phyloP scores from a whole-genome alignment of 441 rosid genomes.

The Populus hybrid region DNA sequence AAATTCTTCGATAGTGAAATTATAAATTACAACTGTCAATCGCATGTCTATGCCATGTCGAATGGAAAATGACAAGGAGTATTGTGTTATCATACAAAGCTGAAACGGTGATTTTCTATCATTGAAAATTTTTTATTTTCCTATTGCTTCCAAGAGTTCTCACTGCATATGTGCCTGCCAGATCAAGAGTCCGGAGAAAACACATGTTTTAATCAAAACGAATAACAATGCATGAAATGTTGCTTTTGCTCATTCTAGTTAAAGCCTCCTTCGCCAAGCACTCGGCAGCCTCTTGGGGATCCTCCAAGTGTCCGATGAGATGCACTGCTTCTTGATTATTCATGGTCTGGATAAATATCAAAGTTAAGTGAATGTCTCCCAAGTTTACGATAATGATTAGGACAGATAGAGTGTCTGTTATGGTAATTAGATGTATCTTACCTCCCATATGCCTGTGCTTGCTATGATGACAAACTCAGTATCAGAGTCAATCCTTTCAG shows the following conservation, averaged over 20 bases:
- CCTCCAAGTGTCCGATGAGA: constrained; percentile 58
- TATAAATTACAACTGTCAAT: background rate
- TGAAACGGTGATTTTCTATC: background rate
- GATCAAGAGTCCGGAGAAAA: background rate
- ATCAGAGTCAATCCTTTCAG: constrained; percentile 41
- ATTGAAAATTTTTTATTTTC: background rate
- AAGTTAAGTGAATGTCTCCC: background rate
- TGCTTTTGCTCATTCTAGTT: constrained; percentile 59
- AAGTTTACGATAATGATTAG: background rate
- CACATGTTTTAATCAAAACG: constrained; percentile 39
- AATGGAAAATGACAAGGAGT: background rate
- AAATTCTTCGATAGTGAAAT: background rate
- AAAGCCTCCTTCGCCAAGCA: constrained; percentile 70
- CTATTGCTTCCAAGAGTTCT: background rate
- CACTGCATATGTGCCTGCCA: background rate
- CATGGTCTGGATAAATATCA: constrained; percentile 49
- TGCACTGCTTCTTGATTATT: constrained; percentile 74
- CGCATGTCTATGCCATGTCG: background rate
- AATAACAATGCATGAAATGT: constrained; percentile 64
- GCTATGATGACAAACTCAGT: constrained; percentile 72
- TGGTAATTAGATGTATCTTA: constrained; percentile 2
- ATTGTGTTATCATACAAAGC: background rate
- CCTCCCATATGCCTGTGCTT: constrained; percentile 84
- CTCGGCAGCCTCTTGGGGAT: constrained; percentile 74
- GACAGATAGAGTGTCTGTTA: background rate